These are phyloP conservation scores for Scolecobasidium constrictum DNA, from an alignment of 2,329 filamentous ascomycete genomes.

Conservation along the genomic window DNA sequence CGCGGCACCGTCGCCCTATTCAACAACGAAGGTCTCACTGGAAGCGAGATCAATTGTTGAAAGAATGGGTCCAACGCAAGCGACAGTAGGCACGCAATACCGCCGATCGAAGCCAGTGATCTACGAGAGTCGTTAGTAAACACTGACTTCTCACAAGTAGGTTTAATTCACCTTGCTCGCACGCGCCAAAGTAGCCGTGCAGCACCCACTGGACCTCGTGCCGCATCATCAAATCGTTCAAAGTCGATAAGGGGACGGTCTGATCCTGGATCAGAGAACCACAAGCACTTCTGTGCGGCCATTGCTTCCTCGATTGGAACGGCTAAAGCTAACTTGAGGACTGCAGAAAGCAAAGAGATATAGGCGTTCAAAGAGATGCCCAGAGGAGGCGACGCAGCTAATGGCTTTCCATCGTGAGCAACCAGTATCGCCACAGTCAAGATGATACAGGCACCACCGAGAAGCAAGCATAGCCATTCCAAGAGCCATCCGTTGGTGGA, in stretches of 20 bases:
- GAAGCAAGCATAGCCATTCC: constrained; percentile 7
- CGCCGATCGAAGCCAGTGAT: constrained; percentile 17
- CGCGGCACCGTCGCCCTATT: not conserved
- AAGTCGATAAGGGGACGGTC: constrained; percentile 21
- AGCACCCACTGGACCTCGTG: constrained; percentile 10
- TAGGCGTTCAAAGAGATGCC: constrained; percentile 18
- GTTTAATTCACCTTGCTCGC: constrained; percentile 5
- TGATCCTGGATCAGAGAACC: constrained; percentile 16
- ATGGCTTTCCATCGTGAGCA: constrained; percentile 1
- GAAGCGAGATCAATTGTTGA: constrained; percentile 21
- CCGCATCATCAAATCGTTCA: constrained; percentile 22
- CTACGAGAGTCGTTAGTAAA: constrained; percentile 1
- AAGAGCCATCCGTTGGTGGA: constrained; percentile 5
- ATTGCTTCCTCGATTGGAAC: constrained; percentile 20
- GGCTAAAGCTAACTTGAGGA: constrained; percentile 19
- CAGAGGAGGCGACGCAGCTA: constrained; percentile 3
- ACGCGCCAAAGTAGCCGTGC: constrained; percentile 4
- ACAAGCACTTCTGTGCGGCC: constrained; percentile 24
- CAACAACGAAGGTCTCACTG: constrained; percentile 10
- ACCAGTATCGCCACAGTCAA: constrained; percentile 1
- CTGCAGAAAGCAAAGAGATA: constrained; percentile 18
- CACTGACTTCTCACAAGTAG: not conserved
- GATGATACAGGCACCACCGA: constrained; percentile 3
- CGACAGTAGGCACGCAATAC: constrained; percentile 14
- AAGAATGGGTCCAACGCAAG: constrained; percentile 22